These are phyloP conservation scores for Aspergillus sp. DNA, from an alignment of 2,329 filamentous ascomycete species.

Conservation along the genomic window DNA sequence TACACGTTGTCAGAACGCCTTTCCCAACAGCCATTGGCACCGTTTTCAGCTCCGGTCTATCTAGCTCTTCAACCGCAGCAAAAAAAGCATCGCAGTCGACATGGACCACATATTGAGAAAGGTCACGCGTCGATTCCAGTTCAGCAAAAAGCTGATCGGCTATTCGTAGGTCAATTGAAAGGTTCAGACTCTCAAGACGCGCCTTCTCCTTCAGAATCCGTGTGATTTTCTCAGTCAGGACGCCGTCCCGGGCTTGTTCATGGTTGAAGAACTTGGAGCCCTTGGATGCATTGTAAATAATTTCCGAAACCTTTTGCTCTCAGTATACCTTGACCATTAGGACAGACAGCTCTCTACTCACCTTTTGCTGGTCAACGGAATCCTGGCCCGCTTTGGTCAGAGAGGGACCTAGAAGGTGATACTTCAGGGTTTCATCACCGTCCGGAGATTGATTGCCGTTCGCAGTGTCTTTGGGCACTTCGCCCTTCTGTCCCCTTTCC, in stretches of 20 bases:
- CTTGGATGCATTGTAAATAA: conserved; percentile 96
- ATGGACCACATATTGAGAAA: conserved; percentile 84
- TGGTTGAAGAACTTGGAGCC: conserved; percentile 95
- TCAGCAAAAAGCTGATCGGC: conserved; percentile 80
- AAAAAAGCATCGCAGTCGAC: conserved; percentile 98
- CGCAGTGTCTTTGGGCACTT: conserved; percentile 11
- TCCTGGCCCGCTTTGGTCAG: conserved; percentile 93
- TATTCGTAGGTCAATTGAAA: conserved; percentile 69
- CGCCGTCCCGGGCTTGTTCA: conserved; percentile 78
- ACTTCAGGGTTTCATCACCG: conserved; percentile 71
- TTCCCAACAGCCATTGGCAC: conserved; percentile 89
- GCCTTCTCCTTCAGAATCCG: conserved; percentile 73
- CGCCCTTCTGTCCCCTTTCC: conserved; percentile 22
- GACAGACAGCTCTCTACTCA: conserved; percentile 30
- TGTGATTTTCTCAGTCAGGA: conserved; percentile 81
- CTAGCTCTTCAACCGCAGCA: conserved; percentile 84
- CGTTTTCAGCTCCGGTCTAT: conserved; percentile 78
- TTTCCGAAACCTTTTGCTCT: conserved; percentile 71
- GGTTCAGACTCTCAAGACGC: conserved; percentile 71
- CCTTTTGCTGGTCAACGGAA: conserved; percentile 86
- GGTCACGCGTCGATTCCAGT: conserved; percentile 74
- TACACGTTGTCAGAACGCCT: conserved; percentile 70
- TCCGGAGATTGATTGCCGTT: conserved; percentile 6
- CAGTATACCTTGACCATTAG: conserved; percentile 1
- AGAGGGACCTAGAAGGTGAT: conserved; percentile 84